Conservation (phyloP, 768 basidiomycete species). For the Serendipita sp. region DNA sequence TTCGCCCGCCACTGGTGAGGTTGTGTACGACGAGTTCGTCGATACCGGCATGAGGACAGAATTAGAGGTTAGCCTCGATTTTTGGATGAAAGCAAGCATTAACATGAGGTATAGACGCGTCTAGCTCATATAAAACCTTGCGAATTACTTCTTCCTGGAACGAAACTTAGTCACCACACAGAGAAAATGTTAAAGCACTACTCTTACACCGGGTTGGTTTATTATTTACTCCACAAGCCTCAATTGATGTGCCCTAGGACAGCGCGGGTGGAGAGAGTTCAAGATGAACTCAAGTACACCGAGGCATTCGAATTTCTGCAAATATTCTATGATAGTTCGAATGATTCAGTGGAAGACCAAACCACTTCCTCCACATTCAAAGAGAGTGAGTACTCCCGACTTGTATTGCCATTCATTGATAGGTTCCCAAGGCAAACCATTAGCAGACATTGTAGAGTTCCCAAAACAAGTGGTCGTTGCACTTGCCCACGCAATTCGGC, state of each 20-base stretch:
- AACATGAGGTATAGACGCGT: slow-evolving; percentile 46
- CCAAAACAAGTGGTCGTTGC: slow-evolving; percentile 56
- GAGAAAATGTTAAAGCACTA: slow-evolving; percentile 63
- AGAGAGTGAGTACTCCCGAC: slow-evolving; percentile 15
- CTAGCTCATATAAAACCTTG: slow-evolving; percentile 71
- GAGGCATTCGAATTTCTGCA: slow-evolving; percentile 55
- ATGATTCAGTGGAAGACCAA: neutral
- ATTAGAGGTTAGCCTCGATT: slow-evolving; percentile 43
- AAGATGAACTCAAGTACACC: slow-evolving; percentile 38
- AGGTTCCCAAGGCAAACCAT: slow-evolving; percentile 33
- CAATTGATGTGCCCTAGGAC: slow-evolving; percentile 21
- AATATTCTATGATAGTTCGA: slow-evolving; percentile 41
- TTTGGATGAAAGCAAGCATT: neutral
- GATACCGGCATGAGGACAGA: slow-evolving; percentile 78
- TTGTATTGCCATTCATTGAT: neutral
- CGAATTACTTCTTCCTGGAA: slow-evolving; percentile 54
- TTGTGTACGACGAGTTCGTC: slow-evolving; percentile 81
- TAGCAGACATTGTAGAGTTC: slow-evolving; percentile 47
- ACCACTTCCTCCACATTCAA: slow-evolving; percentile 18
- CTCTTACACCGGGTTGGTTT: slow-evolving; percentile 32
- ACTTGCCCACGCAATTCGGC: slow-evolving; percentile 52
- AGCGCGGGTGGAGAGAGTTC: slow-evolving; percentile 49
- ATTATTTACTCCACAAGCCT: slow-evolving; percentile 22
- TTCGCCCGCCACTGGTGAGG: slow-evolving; percentile 78
- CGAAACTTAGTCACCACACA: slow-evolving; percentile 48